Conservation (phyloP, 2,329 filamentous ascomycete genomes). For the Penicillium sp. region DNA sequence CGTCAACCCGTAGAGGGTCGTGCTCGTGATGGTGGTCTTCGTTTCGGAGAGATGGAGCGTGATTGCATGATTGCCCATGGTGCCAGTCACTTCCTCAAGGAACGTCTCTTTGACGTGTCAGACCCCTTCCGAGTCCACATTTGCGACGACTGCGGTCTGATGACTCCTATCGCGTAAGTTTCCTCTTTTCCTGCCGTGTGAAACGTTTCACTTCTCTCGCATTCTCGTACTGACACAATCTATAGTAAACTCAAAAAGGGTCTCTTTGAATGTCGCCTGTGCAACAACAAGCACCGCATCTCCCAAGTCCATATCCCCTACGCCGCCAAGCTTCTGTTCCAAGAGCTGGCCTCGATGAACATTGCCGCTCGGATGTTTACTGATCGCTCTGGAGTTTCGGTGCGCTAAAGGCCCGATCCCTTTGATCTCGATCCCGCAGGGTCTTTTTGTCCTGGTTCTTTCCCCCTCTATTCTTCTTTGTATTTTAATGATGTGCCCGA, state of each 20-base stretch:
- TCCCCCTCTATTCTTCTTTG: conserved; percentile 9
- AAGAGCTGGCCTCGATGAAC: conserved; percentile 97
- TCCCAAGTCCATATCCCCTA: conserved; percentile 97
- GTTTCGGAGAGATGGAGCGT: conserved; percentile 99
- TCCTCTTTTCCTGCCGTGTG: neutral
- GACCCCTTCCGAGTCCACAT: conserved; percentile 98
- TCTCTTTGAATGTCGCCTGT: conserved; percentile 92
- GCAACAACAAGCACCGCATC: conserved; percentile 99
- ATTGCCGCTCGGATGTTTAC: conserved; percentile 98
- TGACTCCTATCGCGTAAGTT: conserved; percentile 98
- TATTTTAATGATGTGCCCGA: conserved; percentile 24
- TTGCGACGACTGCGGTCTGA: conserved; percentile 96
- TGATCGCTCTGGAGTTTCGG: conserved; percentile 47
- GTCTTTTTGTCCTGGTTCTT: neutral
- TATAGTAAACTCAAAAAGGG: conserved; percentile 84
- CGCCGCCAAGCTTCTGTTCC: conserved; percentile 95
- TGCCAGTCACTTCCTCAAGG: conserved; percentile 93
- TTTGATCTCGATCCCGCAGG: neutral
- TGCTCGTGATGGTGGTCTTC: conserved; percentile 92
- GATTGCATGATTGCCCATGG: conserved; percentile 99
- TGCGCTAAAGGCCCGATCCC: conserved; percentile 27
- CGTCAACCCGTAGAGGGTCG: conserved; percentile 97
- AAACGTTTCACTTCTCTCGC: neutral
- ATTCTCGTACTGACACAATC: conserved; percentile 5
- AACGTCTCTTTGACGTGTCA: conserved; percentile 92